Conservation (phyloP, 2,329 filamentous ascomycete genomes). For the Trichoderma hamatum region DNA sequence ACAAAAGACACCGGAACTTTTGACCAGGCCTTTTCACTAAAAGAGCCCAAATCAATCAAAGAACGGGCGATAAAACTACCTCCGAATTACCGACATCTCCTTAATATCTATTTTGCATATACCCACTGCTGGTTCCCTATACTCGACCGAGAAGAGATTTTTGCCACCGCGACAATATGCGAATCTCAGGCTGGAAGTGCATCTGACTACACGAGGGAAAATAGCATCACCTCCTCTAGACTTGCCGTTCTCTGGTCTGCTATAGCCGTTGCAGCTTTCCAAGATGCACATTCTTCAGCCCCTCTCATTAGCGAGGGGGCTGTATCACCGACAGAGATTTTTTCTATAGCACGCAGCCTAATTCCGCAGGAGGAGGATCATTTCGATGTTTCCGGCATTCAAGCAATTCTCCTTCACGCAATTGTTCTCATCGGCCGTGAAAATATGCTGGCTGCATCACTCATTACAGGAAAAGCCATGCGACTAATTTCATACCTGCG, state of each 20-base stretch:
- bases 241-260: constrained; percentile 22
- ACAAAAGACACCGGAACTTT: not conserved
- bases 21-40: not conserved
- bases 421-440: constrained; percentile 12
- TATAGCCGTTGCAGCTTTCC: constrained; percentile 11
- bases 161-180: not conserved
- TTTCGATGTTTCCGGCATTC: not conserved
- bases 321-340: not conserved
- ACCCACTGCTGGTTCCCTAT: constrained; percentile 21
- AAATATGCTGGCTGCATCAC: constrained; percentile 5
- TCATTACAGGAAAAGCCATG: not conserved
- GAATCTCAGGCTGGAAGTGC: not conserved
- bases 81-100: not conserved
- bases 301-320: not conserved
- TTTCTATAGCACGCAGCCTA: constrained; percentile 11
- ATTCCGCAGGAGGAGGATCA: constrained; percentile 8
- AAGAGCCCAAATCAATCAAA: not conserved
- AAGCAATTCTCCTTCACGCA: constrained; percentile 16
- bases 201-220: not conserved
- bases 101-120: constrained; percentile 21
- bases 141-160: not conserved
- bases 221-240: not conserved
- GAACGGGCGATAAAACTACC: not conserved
- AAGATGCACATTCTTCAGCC: constrained; percentile 18
- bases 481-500: constrained; percentile 6